Percentiles rank a stretch among this genome's conserved stretches.
Conservation (phyloP, 176 grass and related monocot species). For the Zoysia japonica region DNA sequence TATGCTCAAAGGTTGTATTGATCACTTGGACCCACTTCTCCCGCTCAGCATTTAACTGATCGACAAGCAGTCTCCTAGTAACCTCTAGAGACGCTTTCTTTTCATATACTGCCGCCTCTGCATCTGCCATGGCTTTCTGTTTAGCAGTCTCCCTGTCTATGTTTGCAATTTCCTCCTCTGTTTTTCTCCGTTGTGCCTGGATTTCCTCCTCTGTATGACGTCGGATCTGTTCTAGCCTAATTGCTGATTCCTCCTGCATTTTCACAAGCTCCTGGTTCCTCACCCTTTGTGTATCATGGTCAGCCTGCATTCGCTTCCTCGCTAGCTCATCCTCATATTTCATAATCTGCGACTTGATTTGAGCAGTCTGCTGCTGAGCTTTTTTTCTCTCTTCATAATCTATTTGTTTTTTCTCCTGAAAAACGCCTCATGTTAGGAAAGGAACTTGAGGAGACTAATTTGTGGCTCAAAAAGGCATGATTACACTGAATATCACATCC, state of each 20-base stretch:
- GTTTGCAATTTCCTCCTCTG: conserved; percentile 61
- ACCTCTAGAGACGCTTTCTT: conserved; percentile 61
- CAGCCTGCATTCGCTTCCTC: conserved; percentile 71
- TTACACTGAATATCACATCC: background rate
- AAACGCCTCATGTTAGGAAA: conserved; percentile 29
- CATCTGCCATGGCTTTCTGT: conserved; percentile 47
- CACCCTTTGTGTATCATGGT: conserved; percentile 78
- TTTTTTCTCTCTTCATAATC: conserved; percentile 91
- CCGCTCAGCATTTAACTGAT: conserved; percentile 70
- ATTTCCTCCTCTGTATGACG: conserved; percentile 75
- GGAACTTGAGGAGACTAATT: background rate
- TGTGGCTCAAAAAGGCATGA: background rate
- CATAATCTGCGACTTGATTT: conserved; percentile 65
- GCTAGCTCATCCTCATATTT: conserved; percentile 83
- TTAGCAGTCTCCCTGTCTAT: conserved; percentile 46
- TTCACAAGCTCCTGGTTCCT: conserved; percentile 97
- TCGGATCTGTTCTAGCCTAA: conserved; percentile 73
- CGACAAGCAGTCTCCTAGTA: conserved; percentile 57
- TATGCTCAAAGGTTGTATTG: conserved; percentile 93
- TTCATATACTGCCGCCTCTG: conserved; percentile 51
- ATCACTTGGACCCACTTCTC: conserved; percentile 92
- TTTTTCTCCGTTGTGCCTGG: conserved; percentile 61
- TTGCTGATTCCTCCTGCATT: conserved; percentile 93
- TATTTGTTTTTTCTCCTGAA: conserved; percentile 77
- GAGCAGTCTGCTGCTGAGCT: conserved; percentile 56